phyloP scores from a whole-genome alignment of 164 flowering plant species.

The Stephania cephalantha region DNA sequence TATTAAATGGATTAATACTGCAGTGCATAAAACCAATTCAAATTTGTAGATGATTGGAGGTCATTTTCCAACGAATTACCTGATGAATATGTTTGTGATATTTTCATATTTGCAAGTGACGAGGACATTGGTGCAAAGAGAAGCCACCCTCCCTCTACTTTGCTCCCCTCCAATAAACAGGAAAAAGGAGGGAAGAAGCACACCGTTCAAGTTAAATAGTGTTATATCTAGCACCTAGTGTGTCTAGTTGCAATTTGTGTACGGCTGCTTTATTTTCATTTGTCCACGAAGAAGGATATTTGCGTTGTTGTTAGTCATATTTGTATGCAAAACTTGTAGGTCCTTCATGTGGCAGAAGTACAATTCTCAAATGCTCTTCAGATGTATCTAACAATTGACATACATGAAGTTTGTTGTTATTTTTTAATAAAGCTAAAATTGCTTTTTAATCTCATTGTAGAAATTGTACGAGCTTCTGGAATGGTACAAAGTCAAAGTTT shows the following conservation, averaged over 20 bases:
- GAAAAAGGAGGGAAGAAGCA: neutral
- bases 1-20: neutral
- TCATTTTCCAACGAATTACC: too few relatives aligned
- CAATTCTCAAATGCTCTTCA: neutral
- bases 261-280: neutral
- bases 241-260: neutral
- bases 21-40: neutral
- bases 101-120: neutral
- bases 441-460: constrained; percentile 29
- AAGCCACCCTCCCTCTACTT: neutral
- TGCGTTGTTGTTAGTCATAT: neutral
- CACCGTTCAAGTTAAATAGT: neutral
- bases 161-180: neutral
- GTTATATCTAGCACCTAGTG: neutral
- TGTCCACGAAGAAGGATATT: neutral
- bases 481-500: constrained; percentile 39
- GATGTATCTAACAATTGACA: neutral
- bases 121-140: neutral
- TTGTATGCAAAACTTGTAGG: neutral
- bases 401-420: neutral
- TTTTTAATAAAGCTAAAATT: neutral
- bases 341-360: neutral
- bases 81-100: too few relatives aligned
- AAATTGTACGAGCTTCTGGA: constrained; percentile 56
- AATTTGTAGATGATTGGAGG: neutral